Conservation (phyloP, 1,284 basidiomycete genomes). For the Pholiota adiposa region DNA sequence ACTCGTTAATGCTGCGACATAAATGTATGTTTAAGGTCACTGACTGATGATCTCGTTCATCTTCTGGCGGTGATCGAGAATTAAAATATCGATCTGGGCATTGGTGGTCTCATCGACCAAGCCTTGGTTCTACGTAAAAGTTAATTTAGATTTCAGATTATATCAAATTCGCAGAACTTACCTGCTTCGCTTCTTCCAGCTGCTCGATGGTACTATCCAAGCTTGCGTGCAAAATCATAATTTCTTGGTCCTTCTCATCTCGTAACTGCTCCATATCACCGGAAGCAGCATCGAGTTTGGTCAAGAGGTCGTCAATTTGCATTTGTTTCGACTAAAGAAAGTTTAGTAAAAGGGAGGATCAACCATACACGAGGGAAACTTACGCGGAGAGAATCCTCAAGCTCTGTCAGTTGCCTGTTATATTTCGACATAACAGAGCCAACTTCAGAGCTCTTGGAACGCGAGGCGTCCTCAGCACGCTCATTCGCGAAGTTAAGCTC, state of each 20-base stretch:
- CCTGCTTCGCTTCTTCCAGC: slow-evolving; percentile 87
- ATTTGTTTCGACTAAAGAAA: slow-evolving; percentile 81
- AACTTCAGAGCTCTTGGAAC: slow-evolving; percentile 93
- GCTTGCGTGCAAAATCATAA: slow-evolving; percentile 94
- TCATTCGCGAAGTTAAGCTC: slow-evolving; percentile 98
- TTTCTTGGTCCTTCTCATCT: slow-evolving; percentile 98
- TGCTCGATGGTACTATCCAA: slow-evolving; percentile 95
- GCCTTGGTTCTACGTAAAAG: slow-evolving; percentile 68
- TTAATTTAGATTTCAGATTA: slow-evolving; percentile 3
- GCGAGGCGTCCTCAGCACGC: slow-evolving; percentile 91
- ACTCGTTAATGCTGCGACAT: neutral
- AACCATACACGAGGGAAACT: slow-evolving; percentile 30
- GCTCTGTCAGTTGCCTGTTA: slow-evolving; percentile 94
- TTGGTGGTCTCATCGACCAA: slow-evolving; percentile 89
- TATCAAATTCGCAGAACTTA: slow-evolving; percentile 32
- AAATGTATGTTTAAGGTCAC: slow-evolving; percentile 3
- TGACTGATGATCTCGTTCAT: slow-evolving; percentile 95
- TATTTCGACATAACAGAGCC: slow-evolving; percentile 90
- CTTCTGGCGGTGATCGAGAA: slow-evolving; percentile 97
- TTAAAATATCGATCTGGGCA: slow-evolving; percentile 95
- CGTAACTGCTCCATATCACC: slow-evolving; percentile 80
- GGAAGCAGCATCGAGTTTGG: slow-evolving; percentile 76
- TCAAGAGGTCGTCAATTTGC: slow-evolving; percentile 90
- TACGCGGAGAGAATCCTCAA: slow-evolving; percentile 93
- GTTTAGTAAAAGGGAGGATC: slow-evolving; percentile 10